A percentile compares a stretch with the other conserved stretches of the same genome.
Evolutionary conservation across 2,329 filamentous ascomycete genomes (phyloP).

Genomic region (Cercospora sp.): DNA sequence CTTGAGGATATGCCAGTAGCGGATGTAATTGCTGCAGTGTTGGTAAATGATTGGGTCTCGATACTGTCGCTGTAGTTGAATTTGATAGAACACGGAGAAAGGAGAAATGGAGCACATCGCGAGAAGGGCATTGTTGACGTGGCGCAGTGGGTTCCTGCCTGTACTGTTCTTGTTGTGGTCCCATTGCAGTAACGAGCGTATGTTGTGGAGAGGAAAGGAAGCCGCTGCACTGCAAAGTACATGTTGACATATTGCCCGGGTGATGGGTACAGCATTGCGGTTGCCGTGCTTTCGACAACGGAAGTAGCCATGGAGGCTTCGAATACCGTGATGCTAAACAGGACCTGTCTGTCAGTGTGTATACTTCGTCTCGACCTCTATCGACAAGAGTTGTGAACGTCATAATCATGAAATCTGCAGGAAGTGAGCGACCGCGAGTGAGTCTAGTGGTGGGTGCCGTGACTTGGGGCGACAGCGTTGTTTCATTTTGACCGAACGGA

Average conservation of each 20-base stretch:
- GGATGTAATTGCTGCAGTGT: background rate
- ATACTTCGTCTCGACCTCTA: background rate
- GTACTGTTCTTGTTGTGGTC: background rate
- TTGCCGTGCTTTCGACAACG: background rate
- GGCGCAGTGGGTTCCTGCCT: background rate
- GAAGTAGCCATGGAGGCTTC: background rate
- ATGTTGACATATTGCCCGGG: background rate
- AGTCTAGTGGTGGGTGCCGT: background rate
- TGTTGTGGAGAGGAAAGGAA: background rate
- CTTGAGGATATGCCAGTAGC: background rate
- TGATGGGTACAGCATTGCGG: background rate
- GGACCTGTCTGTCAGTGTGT: background rate
- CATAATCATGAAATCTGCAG: background rate
- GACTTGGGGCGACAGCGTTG: background rate
- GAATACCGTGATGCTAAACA: background rate
- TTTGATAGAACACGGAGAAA: background rate
- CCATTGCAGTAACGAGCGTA: background rate
- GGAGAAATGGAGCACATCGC: background rate
- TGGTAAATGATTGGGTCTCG: background rate
- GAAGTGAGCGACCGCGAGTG: background rate
- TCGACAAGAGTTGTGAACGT: background rate
- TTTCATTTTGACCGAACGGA: constrained; percentile 15
- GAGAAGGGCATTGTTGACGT: background rate
- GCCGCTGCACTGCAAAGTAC: background rate
- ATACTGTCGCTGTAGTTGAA: background rate